These are phyloP conservation scores for Scheffersomyces stambukii DNA, from an alignment of 1,139 yeast species.

Conservation along the genomic window DNA sequence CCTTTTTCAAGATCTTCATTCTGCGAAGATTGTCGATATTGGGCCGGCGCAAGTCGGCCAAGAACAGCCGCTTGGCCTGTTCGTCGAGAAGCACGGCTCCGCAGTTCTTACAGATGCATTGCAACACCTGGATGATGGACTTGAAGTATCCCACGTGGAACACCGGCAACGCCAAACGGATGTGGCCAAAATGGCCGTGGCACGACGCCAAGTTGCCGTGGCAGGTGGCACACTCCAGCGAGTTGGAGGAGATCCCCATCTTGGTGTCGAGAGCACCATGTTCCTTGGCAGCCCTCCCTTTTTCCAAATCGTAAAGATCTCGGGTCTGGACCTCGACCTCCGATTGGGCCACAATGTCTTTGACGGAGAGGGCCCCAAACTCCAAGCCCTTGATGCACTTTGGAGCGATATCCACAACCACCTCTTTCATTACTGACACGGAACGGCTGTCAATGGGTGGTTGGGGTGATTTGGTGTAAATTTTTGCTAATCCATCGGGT, in stretches of 20 bases:
- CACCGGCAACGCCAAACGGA: slow-evolving; percentile 88
- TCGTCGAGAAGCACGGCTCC: slow-evolving; percentile 76
- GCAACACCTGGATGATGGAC: slow-evolving; percentile 82
- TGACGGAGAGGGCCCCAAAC: slow-evolving; percentile 87
- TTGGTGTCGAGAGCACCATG: slow-evolving; percentile 87
- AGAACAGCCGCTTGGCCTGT: slow-evolving; percentile 60
- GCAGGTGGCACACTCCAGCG: slow-evolving; percentile 84
- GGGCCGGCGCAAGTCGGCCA: slow-evolving; percentile 78
- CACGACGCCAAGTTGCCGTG: slow-evolving; percentile 90
- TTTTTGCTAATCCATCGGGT: too few species aligned
- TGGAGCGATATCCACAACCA: slow-evolving; percentile 80
- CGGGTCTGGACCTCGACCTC: slow-evolving; percentile 92
- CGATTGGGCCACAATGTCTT: slow-evolving; percentile 88
- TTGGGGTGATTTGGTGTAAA: too few species aligned
- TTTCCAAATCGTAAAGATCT: slow-evolving; percentile 82
- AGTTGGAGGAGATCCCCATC: slow-evolving; percentile 92
- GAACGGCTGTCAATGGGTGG: neutral
- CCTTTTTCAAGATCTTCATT: slow-evolving; percentile 79
- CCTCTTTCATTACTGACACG: slow-evolving; percentile 54
- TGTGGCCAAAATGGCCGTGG: slow-evolving; percentile 98
- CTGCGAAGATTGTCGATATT: slow-evolving; percentile 87
- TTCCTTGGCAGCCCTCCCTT: slow-evolving; percentile 74
- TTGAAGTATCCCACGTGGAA: slow-evolving; percentile 98
- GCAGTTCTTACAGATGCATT: slow-evolving; percentile 89
- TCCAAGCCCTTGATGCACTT: slow-evolving; percentile 87